These are phyloP conservation scores for Brachypodium distachyon DNA, from an alignment of 202 grass and related monocot genomes.

Conservation along the genomic window DNA sequence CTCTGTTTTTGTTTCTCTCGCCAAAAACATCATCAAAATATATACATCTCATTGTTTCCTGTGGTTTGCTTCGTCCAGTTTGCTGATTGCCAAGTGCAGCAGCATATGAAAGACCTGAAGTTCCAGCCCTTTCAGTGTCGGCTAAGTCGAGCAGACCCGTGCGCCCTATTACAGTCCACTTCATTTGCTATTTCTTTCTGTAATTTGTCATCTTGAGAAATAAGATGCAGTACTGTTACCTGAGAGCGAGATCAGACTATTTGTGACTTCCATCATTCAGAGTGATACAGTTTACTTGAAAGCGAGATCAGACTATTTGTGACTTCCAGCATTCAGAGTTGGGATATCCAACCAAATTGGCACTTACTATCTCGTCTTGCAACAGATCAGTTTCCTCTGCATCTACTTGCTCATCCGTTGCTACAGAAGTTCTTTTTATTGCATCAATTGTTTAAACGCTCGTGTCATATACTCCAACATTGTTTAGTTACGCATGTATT, in stretches of 20 bases:
- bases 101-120: conserved; percentile 35
- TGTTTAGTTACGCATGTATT: too few relatives aligned
- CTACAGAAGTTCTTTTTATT: too few relatives aligned
- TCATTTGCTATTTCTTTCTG: neutral
- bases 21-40: neutral
- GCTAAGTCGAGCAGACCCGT: conserved; percentile 52
- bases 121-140: conserved; percentile 47
- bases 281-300: too few relatives aligned
- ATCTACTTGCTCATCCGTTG: too few relatives aligned
- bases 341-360: neutral
- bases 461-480: too few relatives aligned
- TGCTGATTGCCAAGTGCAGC: conserved; percentile 43
- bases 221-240: neutral
- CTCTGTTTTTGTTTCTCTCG: neutral
- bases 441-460: too few relatives aligned
- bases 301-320: neutral
- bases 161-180: neutral
- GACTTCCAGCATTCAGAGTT: neutral
- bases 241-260: too few relatives aligned
- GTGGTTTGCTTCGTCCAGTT: conserved; percentile 5
- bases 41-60: neutral
- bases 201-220: neutral
- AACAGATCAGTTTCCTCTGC: too few relatives aligned
- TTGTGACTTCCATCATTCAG: too few relatives aligned
- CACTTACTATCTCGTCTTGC: neutral